These are phyloP conservation scores for Escallonia herrerae DNA, from an alignment of 129 eudicot genomes.

Conservation along the genomic window DNA sequence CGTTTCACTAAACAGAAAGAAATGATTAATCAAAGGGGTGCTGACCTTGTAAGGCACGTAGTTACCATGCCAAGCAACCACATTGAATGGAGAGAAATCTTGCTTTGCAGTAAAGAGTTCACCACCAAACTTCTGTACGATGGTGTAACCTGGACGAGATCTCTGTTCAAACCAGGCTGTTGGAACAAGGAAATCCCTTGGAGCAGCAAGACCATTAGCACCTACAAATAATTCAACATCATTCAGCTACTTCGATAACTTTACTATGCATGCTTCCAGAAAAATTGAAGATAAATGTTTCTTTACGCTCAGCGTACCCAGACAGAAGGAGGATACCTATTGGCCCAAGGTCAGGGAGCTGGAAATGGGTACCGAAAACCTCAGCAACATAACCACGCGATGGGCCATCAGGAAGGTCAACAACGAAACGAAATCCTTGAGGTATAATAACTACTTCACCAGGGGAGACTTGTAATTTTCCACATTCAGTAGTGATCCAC, in stretches of 20 bases:
- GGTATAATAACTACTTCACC: conserved; percentile 84
- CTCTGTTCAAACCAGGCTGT: conserved; percentile 68
- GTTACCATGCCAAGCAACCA: conserved; percentile 99
- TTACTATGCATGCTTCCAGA: not conserved
- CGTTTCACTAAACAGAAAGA: too few relatives aligned
- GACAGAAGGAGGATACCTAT: conserved; percentile 40
- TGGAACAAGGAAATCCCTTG: conserved; percentile 89
- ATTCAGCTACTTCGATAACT: conserved; percentile 1
- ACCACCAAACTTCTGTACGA: conserved; percentile 91
- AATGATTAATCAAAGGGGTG: not conserved
- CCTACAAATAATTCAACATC: conserved; percentile 35
- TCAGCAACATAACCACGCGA: conserved; percentile 97
- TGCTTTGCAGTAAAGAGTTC: conserved; percentile 95
- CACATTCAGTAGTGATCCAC: conserved; percentile 93
- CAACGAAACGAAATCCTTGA: conserved; percentile 81
- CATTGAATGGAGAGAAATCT: conserved; percentile 97
- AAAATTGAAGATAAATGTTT: not conserved
- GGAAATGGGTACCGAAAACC: conserved; percentile 85
- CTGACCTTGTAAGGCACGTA: conserved; percentile 92
- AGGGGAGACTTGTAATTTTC: conserved; percentile 74
- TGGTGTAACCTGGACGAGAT: conserved; percentile 61
- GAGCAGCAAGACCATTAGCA: conserved; percentile 92
- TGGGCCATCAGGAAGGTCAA: conserved; percentile 88
- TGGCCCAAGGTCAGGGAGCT: conserved; percentile 97
- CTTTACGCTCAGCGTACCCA: not conserved